Base-by-base conservation (phyloP, 441 rosid species). In the Cnidoscolus chayamansa region DNA sequence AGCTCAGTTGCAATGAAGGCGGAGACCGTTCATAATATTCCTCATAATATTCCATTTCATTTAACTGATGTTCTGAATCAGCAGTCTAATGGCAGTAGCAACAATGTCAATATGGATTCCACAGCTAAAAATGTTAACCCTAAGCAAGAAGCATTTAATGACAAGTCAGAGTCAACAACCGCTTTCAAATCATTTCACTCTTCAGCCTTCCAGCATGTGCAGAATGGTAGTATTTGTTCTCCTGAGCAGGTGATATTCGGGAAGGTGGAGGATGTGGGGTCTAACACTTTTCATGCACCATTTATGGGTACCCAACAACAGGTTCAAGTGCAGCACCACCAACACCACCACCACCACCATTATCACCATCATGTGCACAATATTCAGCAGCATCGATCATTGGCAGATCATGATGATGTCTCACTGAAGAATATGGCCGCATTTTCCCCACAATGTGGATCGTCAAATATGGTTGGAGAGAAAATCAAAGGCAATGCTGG, bases 11-110 rank as follows among this genome's bases (percentile, higher is more conserved):
- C 81, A 37, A 71, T 72, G 74, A 89, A 86, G 77, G 78, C 82
- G 25, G 82, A 83, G 67, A 65, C 74, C 1, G 67, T 65, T 25
- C 25, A 25, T 25, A 25, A 25, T 25, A 25, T 25, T 25, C 25
- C 25, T 74, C 74, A 73, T n/a, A 81, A 80, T 63, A 71, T 78
- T 47, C 86, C 81, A 75, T 84, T 86, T 57, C 72, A 76, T 72
- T 80, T 87, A 17, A 84, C 74, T 78, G 78, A 78, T 56, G 82
- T 84, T 53, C 71, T 70, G 10, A 86, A 78, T 80, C 90, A 77
- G 81, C 86, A 77, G 73, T 86, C 86, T 58, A 84, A 83, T 76
- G 88, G 86, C 70, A 91, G 91, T 37, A 83, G 88, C 78, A 81
- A 81, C 80, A 84, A 86, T 78, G 82, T 86, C 31, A 88, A 86